phyloP scores from a whole-genome alignment of 495 filamentous ascomycete genomes.

The Penicillium macrosclerotiorum region DNA sequence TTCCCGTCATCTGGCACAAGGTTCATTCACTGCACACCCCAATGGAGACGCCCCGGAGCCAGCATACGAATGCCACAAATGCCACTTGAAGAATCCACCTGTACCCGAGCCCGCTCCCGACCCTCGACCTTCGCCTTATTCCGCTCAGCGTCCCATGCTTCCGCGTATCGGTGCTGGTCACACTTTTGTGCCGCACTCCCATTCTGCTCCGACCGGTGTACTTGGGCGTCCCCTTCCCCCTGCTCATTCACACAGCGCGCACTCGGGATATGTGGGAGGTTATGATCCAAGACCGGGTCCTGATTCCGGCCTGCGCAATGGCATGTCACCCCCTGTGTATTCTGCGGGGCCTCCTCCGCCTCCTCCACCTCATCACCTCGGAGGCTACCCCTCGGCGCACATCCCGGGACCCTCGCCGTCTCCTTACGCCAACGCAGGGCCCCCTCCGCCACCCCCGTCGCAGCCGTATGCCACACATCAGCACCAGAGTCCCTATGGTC shows the following conservation, averaged over 20 bases:
- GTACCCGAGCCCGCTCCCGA: conserved; percentile 37
- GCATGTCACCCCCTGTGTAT: conserved; percentile 32
- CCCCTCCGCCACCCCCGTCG: conserved; percentile 40
- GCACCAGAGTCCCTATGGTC: conserved; percentile 45
- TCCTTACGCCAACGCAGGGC: conserved; percentile 31
- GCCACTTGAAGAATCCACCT: conserved; percentile 43
- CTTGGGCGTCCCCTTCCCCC: conserved; percentile 33
- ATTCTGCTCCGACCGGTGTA: conserved; percentile 25
- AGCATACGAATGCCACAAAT: conserved; percentile 51
- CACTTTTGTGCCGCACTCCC: conserved; percentile 31
- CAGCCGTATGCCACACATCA: conserved; percentile 39
- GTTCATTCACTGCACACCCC: conserved; percentile 24
- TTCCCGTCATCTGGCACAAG: conserved; percentile 22
- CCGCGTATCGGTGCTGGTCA: conserved; percentile 29
- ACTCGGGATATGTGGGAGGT: conserved; percentile 19
- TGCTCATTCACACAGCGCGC: conserved; percentile 24
- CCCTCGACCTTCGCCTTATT: conserved; percentile 36
- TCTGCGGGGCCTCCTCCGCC: conserved; percentile 24
- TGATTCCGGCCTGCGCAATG: conserved; percentile 35
- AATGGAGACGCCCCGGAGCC: conserved; percentile 30
- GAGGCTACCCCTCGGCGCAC: conserved; percentile 33
- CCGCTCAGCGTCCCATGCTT: conserved; percentile 31
- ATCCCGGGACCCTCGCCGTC: conserved; percentile 29
- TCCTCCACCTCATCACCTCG: conserved; percentile 27
- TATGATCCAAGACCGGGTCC: conserved; percentile 36